Evolutionary conservation across 768 basidiomycete species (phyloP).

Genomic region (Phylloporus sp.): DNA sequence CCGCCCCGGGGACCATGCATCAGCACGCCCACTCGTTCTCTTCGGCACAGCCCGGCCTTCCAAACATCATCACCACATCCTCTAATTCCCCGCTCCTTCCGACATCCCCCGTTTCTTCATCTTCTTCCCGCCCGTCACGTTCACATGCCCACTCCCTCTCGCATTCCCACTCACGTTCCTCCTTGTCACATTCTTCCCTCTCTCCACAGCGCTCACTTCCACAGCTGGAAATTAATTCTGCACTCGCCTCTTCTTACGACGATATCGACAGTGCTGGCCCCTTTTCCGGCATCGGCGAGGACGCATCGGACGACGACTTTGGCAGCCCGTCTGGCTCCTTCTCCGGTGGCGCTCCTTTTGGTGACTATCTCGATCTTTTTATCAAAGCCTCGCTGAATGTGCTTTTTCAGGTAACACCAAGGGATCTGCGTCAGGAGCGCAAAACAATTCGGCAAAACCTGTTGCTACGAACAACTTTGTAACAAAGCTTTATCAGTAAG

Average conservation of each 20-base stretch:
- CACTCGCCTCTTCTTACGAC: constrained; percentile 43
- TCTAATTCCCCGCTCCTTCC: constrained; percentile 29
- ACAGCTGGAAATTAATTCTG: constrained; percentile 29
- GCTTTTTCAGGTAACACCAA: constrained; percentile 8
- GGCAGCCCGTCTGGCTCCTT: constrained; percentile 16
- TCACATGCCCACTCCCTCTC: constrained; percentile 19
- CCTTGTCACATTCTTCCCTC: constrained; percentile 22
- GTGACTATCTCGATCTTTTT: background rate
- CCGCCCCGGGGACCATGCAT: constrained; percentile 13
- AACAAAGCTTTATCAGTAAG: constrained; percentile 82
- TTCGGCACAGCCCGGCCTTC: constrained; percentile 16
- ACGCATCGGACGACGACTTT: constrained; percentile 26
- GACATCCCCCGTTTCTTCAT: constrained; percentile 22
- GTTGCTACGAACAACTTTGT: constrained; percentile 78
- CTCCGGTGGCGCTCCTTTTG: constrained; percentile 4
- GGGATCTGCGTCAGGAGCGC: constrained; percentile 28
- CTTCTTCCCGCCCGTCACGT: constrained; percentile 22
- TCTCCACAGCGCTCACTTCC: constrained; percentile 15
- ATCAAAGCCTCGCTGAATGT: background rate
- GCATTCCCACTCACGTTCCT: constrained; percentile 20
- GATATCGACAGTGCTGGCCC: constrained; percentile 52
- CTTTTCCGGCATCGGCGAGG: constrained; percentile 19
- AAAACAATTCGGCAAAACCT: constrained; percentile 63
- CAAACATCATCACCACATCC: constrained; percentile 32
- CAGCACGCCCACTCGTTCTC: constrained; percentile 26